Percentiles rank a stretch among this genome's conserved stretches.
Conservation (phyloP, 1,284 basidiomycete genomes). For the Xanthoconium separans region DNA sequence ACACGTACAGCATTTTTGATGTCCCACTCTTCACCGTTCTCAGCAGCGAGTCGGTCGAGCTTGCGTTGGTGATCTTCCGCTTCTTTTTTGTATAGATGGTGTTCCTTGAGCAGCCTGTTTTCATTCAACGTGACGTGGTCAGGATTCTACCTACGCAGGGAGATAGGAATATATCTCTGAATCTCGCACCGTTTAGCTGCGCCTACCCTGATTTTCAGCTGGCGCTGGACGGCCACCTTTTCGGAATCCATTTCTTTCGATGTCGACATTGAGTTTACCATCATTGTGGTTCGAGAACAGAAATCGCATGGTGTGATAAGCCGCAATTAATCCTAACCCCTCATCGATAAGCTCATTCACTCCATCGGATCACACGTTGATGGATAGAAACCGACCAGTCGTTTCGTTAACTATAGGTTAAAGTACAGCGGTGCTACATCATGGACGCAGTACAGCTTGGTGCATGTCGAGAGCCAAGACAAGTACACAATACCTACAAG, state of each 20-base stretch:
- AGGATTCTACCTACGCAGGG: conserved; percentile 7
- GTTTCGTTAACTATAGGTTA: conserved; percentile 32
- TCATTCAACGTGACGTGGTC: conserved; percentile 31
- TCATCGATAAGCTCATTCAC: conserved; percentile 14
- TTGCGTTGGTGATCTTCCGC: conserved; percentile 56
- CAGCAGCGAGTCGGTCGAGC: conserved; percentile 61
- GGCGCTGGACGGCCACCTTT: conserved; percentile 47
- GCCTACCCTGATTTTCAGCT: conserved; percentile 82
- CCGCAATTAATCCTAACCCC: background rate
- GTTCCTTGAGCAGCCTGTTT: conserved; percentile 73
- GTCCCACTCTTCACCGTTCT: conserved; percentile 73
- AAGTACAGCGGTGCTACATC: conserved; percentile 31
- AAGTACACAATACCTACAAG: conserved; percentile 36
- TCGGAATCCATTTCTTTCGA: conserved; percentile 10
- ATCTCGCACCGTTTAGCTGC: conserved; percentile 64
- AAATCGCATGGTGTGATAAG: conserved; percentile 2
- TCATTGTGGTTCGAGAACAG: conserved; percentile 12
- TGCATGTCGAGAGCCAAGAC: conserved; percentile 30
- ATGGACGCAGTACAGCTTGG: conserved; percentile 30
- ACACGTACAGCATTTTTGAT: conserved; percentile 76
- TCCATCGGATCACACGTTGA: background rate
- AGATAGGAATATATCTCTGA: conserved; percentile 14
- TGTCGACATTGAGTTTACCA: conserved; percentile 21
- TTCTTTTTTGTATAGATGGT: conserved; percentile 68
- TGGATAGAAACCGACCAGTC: conserved; percentile 17